These are phyloP conservation scores for Dinochytrium kinnereticum DNA, from an alignment of 371 early-diverging fungal species.

Conservation along the genomic window DNA sequence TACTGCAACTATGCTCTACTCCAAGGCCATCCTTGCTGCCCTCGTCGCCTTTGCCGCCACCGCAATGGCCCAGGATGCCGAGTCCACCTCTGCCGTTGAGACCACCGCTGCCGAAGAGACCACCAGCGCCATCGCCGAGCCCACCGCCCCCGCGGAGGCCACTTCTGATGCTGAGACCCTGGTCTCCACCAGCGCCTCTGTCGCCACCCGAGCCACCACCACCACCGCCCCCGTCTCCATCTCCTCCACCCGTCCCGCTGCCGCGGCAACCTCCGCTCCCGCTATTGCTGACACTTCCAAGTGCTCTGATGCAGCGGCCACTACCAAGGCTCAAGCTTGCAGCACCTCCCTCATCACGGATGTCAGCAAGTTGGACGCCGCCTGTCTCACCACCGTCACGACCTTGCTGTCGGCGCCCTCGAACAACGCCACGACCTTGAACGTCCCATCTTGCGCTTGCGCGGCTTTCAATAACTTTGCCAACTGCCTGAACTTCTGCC, in stretches of 20 bases:
- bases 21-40: conserved; percentile 1
- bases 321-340: neutral
- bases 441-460: neutral
- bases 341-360: neutral
- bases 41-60: neutral
- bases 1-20: neutral
- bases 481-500: neutral
- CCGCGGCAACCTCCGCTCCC: neutral
- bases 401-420: neutral
- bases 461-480: neutral
- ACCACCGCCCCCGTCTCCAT: neutral
- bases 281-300: neutral
- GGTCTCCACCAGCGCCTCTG: neutral
- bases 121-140: neutral
- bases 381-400: neutral
- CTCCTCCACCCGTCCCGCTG: neutral
- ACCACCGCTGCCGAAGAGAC: neutral
- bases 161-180: neutral
- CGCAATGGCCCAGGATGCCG: neutral
- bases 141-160: neutral
- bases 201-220: neutral
- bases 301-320: neutral
- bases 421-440: neutral
- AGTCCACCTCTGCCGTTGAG: neutral
- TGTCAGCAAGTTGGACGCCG: neutral